Evolutionary conservation across 768 basidiomycete species (phyloP), one percentile per base, ranked within the genome.

Genomic region (Scleroderma bovista): DNA sequence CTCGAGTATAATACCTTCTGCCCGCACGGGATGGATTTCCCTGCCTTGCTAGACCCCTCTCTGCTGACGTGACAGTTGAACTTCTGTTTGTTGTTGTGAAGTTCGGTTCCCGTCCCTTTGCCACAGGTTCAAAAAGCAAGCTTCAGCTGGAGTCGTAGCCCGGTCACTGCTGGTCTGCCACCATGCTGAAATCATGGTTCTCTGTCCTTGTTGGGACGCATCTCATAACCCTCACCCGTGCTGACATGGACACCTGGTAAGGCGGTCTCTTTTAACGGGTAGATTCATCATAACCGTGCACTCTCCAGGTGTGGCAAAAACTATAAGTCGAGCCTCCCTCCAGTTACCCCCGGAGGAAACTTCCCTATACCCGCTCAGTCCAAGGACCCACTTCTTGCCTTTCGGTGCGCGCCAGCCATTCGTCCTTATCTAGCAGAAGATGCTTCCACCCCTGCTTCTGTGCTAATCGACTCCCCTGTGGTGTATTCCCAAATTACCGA

Each of bases 401-500:
- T 84, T 34, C 77, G 79, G 10, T 84, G 83, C 52, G 72, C 74
- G 9, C 80, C 79, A 24, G 77, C 78, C 3, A 74, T 83, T 20
- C 72, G 75, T 6, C 83, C 83, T 1, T 84, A 81, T 60, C 72
- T 84, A 20, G 73, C 75, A 15, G 79, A 77, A 54, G 81, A 83
- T 52, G 64, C 66, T 23, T 57, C 58, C 20, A 69, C 71, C 3
- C 67, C 71, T 2, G 69, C 73, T 13, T 69, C 72, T 15, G 69
- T 84, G 46, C 65, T 83, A 34, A 66, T 84, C 37, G 80, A 83
- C 43, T 62, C 79, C 0, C 75, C 75, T 1, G 61, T 84, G 32
- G 75, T 74, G 1, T 73, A 73, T 57, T 69, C 69, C 12, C 52
- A 73, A 22, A 73, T 83, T n/a, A 60, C 69, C 22, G 75, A 75